These are phyloP conservation scores for Selaginella moellendorffii DNA, from an alignment of 75 land plant species.

Conservation along the genomic window DNA sequence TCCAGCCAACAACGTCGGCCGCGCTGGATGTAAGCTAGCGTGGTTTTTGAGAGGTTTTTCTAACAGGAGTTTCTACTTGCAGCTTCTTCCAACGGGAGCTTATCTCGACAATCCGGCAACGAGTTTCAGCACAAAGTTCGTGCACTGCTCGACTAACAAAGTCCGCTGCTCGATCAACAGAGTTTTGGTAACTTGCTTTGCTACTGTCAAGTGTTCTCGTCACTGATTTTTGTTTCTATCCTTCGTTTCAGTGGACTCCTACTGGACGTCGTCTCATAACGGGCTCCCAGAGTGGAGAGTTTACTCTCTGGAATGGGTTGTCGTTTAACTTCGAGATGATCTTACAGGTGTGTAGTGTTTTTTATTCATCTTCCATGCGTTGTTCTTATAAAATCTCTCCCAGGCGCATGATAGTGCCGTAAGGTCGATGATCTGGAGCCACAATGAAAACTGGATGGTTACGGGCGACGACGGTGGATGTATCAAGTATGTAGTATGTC, in stretches of 20 bases:
- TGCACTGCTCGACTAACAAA: constrained; percentile 93
- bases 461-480: constrained; percentile 97
- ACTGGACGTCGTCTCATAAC: constrained; percentile 94
- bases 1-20: constrained; percentile 67
- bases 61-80: constrained; percentile 22
- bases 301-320: constrained; percentile 97
- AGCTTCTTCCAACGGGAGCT: constrained; percentile 86
- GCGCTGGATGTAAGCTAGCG: constrained; percentile 38
- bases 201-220: too few species aligned
- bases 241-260: constrained; percentile 75
- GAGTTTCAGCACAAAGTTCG: constrained; percentile 93
- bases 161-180: constrained; percentile 91
- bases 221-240: neutral
- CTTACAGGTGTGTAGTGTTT: constrained; percentile 54
- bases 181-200: constrained; percentile 90
- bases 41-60: too few species aligned
- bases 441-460: constrained; percentile 99
- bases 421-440: constrained; percentile 98
- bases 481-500: constrained; percentile 51
- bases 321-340: constrained; percentile 99
- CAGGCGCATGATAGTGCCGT: constrained; percentile 99
- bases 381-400: neutral
- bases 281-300: constrained; percentile 98
- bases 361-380: neutral
- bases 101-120: constrained; percentile 90